Percentiles rank a stretch among this genome's conserved stretches.
Conservation (phyloP, 768 basidiomycete genomes). For the Xerocomellus intermedius region DNA sequence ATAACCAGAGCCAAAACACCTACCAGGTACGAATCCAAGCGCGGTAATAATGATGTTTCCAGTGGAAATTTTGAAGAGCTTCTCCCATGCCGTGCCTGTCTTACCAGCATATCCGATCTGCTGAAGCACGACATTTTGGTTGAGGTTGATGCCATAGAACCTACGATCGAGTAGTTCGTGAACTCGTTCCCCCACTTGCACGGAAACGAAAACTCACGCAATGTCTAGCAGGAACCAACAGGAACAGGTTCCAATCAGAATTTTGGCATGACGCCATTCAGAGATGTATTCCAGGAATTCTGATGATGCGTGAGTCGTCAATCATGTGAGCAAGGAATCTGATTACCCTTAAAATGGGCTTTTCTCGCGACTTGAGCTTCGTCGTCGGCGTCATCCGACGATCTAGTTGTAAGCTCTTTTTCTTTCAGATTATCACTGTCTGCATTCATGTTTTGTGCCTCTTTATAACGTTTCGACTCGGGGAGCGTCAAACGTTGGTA, state of each 20-base stretch:
- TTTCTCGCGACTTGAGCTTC: conserved; percentile 38
- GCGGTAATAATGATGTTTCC: conserved; percentile 72
- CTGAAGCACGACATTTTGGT: conserved; percentile 75
- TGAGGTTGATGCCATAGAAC: conserved; percentile 75
- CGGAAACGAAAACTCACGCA: conserved; percentile 39
- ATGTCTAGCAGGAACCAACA: conserved; percentile 81
- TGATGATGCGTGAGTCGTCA: conserved; percentile 14
- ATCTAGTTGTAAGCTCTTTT: conserved; percentile 15
- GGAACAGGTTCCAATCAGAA: conserved; percentile 62
- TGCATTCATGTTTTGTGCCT: conserved; percentile 34
- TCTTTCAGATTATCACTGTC: conserved; percentile 35
- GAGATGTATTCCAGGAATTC: conserved; percentile 70
- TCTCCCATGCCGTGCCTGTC: conserved; percentile 56
- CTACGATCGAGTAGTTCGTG: conserved; percentile 29
- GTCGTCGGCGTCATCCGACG: neutral
- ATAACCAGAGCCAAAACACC: neutral
- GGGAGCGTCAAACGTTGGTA: conserved; percentile 75
- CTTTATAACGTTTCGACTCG: conserved; percentile 58
- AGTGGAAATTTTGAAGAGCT: conserved; percentile 63
- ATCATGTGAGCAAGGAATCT: neutral
- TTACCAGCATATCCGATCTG: conserved; percentile 67
- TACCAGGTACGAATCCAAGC: conserved; percentile 75
- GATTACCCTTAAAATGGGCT: conserved; percentile 51
- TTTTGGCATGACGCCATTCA: conserved; percentile 67
- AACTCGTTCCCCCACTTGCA: neutral